These are phyloP conservation scores for Paramecium primaurelia DNA, from an alignment of 73 alveolate genomes.

Conservation along the genomic window DNA sequence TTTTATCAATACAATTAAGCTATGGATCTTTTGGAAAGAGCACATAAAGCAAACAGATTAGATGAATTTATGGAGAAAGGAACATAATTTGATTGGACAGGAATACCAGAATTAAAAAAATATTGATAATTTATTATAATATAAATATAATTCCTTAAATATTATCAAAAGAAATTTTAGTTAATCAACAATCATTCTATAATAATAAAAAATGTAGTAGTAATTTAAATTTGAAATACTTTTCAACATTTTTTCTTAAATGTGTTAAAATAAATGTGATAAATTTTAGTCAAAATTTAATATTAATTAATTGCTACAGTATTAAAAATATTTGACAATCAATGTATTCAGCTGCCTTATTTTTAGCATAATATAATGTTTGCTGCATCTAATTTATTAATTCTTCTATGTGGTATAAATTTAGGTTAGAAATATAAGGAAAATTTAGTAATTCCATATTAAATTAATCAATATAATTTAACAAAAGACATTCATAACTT, in stretches of 20 bases:
- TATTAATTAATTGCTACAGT: not conserved
- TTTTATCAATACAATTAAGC: not conserved
- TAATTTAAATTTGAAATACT: not conserved
- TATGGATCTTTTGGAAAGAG: slow-evolving; percentile 32
- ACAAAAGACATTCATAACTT: not conserved
- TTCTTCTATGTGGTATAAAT: not conserved
- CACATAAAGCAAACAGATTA: not conserved
- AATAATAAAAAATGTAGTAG: not conserved
- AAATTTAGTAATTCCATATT: not conserved
- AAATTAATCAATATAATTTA: not conserved
- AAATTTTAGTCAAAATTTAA: not conserved
- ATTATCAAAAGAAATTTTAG: not conserved
- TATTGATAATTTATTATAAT: not conserved
- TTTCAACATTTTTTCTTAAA: not conserved
- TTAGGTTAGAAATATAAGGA: not conserved
- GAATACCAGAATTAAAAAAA: slow-evolving; percentile 36
- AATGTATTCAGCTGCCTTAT: no score
- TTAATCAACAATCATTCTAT: not conserved
- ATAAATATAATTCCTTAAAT: not conserved
- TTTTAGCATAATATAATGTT: no score
- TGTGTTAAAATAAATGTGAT: not conserved
- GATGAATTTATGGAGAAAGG: slow-evolving; percentile 30
- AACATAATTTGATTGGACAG: slow-evolving; percentile 34
- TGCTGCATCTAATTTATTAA: no score
- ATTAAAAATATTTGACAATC: not conserved